Percentiles rank a stretch among this genome's conserved stretches.
These are phyloP conservation scores for Aspergillus sp. DNA, from an alignment of 2,329 filamentous ascomycete species.

Conservation along the genomic window DNA sequence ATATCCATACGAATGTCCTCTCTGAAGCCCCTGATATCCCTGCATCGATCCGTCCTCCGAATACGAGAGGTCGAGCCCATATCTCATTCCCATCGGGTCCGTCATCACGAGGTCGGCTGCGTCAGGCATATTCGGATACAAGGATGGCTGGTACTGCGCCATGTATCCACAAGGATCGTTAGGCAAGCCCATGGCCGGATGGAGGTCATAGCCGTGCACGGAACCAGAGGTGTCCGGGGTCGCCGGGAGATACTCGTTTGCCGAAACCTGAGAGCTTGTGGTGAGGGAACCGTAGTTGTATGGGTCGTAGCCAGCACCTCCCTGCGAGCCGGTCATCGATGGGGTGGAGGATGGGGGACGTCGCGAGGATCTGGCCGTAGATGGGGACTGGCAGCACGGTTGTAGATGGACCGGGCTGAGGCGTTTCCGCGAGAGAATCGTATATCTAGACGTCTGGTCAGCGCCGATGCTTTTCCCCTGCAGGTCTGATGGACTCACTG, in stretches of 20 bases:
- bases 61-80: neutral
- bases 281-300: conserved; percentile 5
- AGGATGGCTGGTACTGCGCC: neutral
- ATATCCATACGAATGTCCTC: neutral
- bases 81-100: neutral
- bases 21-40: neutral
- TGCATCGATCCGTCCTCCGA: neutral
- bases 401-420: neutral
- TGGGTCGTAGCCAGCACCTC: neutral
- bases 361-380: neutral
- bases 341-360: neutral
- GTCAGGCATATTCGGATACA: neutral
- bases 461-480: too few relatives aligned
- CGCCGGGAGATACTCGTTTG: conserved; percentile 1
- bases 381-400: neutral
- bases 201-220: neutral
- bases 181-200: neutral
- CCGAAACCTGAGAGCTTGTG: neutral
- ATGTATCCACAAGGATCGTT: neutral
- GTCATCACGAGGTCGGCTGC: neutral
- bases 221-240: neutral
- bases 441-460: neutral
- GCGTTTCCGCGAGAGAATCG: conserved; percentile 4
- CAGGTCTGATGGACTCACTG: neutral
- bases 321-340: neutral